Evolutionary conservation across 2,329 filamentous ascomycete genomes (phyloP), one percentile per base, ranked within the genome.

Genomic region (Bipolaris sorokiniana): DNA sequence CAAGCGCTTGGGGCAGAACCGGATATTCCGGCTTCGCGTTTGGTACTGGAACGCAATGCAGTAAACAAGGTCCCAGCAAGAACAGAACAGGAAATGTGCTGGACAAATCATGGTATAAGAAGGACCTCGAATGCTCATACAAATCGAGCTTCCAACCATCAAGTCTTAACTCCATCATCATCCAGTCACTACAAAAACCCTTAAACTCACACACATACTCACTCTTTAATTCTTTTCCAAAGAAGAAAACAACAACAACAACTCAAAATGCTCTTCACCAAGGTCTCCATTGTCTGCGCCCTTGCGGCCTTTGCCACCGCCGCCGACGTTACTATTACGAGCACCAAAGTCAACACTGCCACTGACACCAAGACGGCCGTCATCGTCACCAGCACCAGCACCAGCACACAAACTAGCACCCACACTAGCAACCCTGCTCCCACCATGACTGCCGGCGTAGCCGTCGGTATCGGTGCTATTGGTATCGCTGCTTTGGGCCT

Each of bases 201-300:
- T 26, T 15, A 23, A 34, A 3, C 26, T 23, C 26, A 18, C 26
- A 28, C n/a, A 18, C 18, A 48, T 49, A 37, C 11, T 48, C 28
- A 22, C 36, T 37, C 37, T 44, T 23, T 2, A 34, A 51, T 31
- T 31, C 10, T 31, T 13, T 31, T 9, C 4, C 2, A 33, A 28
- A 42, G 50, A 13, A 18, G 13, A 18, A 28, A 15, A 23, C 50
- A 15, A 16, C 48, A 5, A 15, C 54, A n/a, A n/a, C n/a, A n/a
- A n/a, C n/a, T n/a, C n/a, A 64, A 52, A 16, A 72, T 71, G 68
- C 63, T 68, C 41, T 62, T 66, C 48, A 51, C 66, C 41, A 67
- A 64, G 41, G 23, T 70, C 38, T 38, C 64, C 40, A 34, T 81
- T 47, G 51, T 62, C 44, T 61, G 69, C 37, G 40, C 61, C 34